Evolutionary conservation across 768 basidiomycete species (phyloP).

Genomic region (Phlebiopsis flavidoalba): DNA sequence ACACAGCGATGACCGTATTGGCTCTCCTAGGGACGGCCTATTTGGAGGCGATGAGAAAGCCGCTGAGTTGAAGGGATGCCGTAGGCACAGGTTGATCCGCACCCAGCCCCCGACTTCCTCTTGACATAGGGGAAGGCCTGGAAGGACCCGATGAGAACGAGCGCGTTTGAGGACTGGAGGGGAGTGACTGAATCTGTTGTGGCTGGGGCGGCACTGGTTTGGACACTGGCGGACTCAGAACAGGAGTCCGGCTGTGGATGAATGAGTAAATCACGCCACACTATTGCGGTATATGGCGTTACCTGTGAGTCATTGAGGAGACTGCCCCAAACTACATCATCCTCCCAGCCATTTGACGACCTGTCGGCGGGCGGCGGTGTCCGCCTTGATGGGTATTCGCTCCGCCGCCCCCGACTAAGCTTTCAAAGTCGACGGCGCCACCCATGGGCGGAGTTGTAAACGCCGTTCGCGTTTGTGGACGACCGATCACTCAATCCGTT

Average conservation of each 20-base stretch:
- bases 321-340: conserved; percentile 83
- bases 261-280: neutral
- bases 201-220: conserved; percentile 16
- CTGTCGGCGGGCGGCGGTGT: conserved; percentile 33
- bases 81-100: conserved; percentile 29
- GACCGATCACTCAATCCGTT: conserved; percentile 82
- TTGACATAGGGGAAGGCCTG: conserved; percentile 11
- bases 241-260: conserved; percentile 6
- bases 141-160: conserved; percentile 29
- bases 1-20: conserved; percentile 12
- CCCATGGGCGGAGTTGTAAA: conserved; percentile 28
- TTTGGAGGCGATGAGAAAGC: conserved; percentile 16
- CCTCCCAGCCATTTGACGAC: conserved; percentile 60
- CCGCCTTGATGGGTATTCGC: conserved; percentile 41
- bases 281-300: neutral
- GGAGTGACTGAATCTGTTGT: conserved; percentile 30
- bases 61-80: conserved; percentile 29
- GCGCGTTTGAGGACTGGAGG: conserved; percentile 31
- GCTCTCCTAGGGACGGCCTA: conserved; percentile 8
- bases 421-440: conserved; percentile 80
- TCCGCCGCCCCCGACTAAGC: conserved; percentile 63
- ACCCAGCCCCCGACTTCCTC: conserved; percentile 27
- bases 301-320: conserved; percentile 46
- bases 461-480: conserved; percentile 40
- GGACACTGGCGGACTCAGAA: conserved; percentile 24